phyloP scores from a whole-genome alignment of 495 filamentous ascomycete genomes.

The Annulohypoxylon stygium region DNA sequence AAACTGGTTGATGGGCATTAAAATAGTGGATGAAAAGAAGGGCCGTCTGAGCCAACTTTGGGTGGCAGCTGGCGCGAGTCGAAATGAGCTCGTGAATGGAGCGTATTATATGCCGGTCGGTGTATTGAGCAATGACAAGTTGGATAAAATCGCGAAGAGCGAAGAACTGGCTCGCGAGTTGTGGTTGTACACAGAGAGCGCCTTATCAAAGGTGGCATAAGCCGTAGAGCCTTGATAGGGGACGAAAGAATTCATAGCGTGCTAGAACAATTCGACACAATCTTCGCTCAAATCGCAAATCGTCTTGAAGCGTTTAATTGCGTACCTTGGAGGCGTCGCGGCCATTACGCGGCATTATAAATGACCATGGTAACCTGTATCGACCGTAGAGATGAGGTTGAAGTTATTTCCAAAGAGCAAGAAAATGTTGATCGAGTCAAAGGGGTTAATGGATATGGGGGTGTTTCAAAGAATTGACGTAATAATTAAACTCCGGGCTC shows the following conservation, averaged over 20 bases:
- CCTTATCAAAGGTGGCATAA: slow-evolving; percentile 53
- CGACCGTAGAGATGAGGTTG: not conserved
- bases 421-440: not conserved
- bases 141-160: slow-evolving; percentile 50
- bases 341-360: not conserved
- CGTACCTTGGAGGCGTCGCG: not conserved
- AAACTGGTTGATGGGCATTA: slow-evolving; percentile 37
- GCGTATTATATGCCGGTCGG: slow-evolving; percentile 72
- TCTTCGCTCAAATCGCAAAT: not conserved
- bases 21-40: slow-evolving; percentile 51
- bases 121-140: slow-evolving; percentile 50
- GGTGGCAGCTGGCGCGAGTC: slow-evolving; percentile 61
- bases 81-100: slow-evolving; percentile 51
- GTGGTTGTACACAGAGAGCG: slow-evolving; percentile 72
- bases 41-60: slow-evolving; percentile 73
- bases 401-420: not conserved
- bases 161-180: slow-evolving; percentile 66
- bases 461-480: not conserved
- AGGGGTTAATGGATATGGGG: not conserved
- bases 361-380: not conserved
- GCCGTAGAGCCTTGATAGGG: not conserved
- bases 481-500: slow-evolving; percentile 1
- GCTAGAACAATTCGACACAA: not conserved
- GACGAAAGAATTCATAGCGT: not conserved
- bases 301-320: not conserved